Conservation (phyloP, 78 protist genomes). For the Dictyostelium brefeldianum region DNA sequence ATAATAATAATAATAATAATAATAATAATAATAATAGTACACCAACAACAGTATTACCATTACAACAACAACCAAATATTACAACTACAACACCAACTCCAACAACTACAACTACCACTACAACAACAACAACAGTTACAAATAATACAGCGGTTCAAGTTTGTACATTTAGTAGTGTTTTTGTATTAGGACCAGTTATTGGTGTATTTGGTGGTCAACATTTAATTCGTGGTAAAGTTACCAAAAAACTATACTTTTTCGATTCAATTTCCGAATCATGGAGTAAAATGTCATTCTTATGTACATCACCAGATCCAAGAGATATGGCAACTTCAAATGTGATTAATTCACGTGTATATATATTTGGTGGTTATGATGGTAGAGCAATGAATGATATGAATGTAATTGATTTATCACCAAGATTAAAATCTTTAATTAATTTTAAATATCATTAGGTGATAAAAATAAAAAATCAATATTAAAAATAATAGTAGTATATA, state of each 20-base stretch:
- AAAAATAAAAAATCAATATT: background rate
- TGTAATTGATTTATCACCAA: constrained; percentile 34
- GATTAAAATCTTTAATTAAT: constrained; percentile 14
- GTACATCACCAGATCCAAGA: constrained; percentile 47
- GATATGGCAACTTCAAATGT: constrained; percentile 79
- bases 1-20: too few species aligned
- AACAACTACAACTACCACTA: too few species aligned
- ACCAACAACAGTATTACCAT: background rate
- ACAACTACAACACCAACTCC: too few species aligned
- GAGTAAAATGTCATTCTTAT: constrained; percentile 24
- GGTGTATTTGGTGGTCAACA: constrained; percentile 79
- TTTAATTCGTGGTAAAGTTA: constrained; percentile 64
- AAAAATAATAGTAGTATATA: background rate
- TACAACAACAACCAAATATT: background rate
- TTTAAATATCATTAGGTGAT: background rate
- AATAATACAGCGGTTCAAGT: constrained; percentile 45
- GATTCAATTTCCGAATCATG: constrained; percentile 59
- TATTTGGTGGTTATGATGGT: constrained; percentile 82
- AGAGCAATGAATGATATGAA: constrained; percentile 79
- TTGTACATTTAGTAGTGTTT: constrained; percentile 66
- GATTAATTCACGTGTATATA: constrained; percentile 49
- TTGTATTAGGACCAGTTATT: constrained; percentile 52
- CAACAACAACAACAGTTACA: background rate
- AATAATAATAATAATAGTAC: background rate
- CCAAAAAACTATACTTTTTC: constrained; percentile 58